Evolutionary conservation across 345 rosid genomes (phyloP).

Genomic region (Salix suchowensis): DNA sequence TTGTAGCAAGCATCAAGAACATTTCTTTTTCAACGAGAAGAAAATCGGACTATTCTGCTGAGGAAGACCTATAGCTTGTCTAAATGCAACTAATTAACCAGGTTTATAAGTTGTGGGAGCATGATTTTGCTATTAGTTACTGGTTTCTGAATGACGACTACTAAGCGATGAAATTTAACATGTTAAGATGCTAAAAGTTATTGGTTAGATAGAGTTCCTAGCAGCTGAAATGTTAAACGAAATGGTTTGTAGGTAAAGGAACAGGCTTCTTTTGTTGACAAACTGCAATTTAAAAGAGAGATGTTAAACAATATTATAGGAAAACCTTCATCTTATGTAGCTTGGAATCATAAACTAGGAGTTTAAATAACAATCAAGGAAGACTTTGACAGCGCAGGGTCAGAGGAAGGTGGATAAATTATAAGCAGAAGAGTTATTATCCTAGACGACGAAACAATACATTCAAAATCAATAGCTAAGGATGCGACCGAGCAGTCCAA

Average conservation of each 20-base stretch:
- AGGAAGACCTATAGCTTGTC: not conserved
- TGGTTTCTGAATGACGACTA: not conserved
- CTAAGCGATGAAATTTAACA: not conserved
- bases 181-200: not conserved
- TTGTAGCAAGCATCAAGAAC: not conserved
- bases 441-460: not conserved
- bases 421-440: not conserved
- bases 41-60: not conserved
- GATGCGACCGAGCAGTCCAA: constrained; percentile 3
- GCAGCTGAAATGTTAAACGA: not conserved
- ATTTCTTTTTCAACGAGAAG: not conserved
- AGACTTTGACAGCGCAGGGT: not conserved
- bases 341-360: not conserved
- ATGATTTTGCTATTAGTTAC: too few species aligned
- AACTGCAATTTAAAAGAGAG: not conserved
- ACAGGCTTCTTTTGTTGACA: not conserved
- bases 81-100: not conserved
- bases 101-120: not conserved
- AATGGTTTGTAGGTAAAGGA: not conserved
- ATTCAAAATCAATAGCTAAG: not conserved
- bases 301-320: not conserved
- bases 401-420: not conserved
- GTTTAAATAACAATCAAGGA: not conserved
- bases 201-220: not conserved
- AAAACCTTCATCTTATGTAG: not conserved